Evolutionary conservation across 306 rosid species (phyloP), one percentile per base, ranked within the genome.

Genomic region (Hippophae gyantsensis): DNA sequence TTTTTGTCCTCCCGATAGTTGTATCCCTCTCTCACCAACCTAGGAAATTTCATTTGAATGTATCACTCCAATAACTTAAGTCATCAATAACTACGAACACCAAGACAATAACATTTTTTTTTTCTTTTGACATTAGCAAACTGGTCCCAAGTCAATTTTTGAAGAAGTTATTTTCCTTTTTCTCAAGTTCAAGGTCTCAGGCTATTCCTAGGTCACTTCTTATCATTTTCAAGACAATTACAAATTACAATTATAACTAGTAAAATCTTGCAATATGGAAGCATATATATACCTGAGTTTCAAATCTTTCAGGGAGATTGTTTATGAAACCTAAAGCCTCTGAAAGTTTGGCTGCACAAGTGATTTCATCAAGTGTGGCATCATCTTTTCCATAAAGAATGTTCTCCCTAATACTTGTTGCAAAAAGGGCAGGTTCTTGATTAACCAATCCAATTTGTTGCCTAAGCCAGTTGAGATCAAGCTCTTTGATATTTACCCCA

Each of bases 1-100:
- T 75, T 87, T 87, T 61, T 92, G 96, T 63, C 98, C 98, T 40
- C 96, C 98, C 11, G 98, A 92, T 42, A 87, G 68, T 69, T 92
- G 98, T 73, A 92, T 84, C 48, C 98, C 98, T 75, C 98, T 87
- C 75, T 92, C 98, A 18, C 98, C 98, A 74, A 92, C 98, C 98
- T 90, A 61, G 40, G 68, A 64, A 74, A 62, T 52, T 41, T 7
- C 38, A 44, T 57, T 14, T 27, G 45, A 52, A 14, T 7, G 7
- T 44, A 32, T 0, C 38, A 32, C 38, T 2, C 23, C 44, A 26
- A 54, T 25, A 54, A 8, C 54, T 32, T 32, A 32, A 32, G 38
- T 32, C 38, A 32, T 32, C 38, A 32, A 32, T 32, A 32, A 32
- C 38, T 32, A 32, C 5, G 38, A 32, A 32, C 38, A 32, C 5